Percentiles rank a stretch among this genome's conserved stretches.
phyloP scores from a whole-genome alignment of 768 basidiomycete species.

The Mycena amicta region DNA sequence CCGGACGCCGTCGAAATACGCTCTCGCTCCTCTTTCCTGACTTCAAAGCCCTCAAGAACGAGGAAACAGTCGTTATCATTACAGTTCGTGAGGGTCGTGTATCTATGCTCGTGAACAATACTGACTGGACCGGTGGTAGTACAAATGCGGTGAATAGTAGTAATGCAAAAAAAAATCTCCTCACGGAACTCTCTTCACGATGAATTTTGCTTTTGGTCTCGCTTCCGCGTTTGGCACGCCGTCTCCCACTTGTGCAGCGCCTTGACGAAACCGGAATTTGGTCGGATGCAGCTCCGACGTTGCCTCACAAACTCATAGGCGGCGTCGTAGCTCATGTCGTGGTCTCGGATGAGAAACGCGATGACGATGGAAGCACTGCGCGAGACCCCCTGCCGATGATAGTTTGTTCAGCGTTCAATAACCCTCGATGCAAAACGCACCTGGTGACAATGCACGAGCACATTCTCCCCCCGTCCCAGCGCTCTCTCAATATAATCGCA shows the following conservation, averaged over 20 bases:
- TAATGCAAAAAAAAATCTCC: too few relatives aligned
- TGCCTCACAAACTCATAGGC: conserved; percentile 61
- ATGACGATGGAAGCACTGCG: conserved; percentile 76
- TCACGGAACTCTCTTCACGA: too few relatives aligned
- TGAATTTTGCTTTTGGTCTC: too few relatives aligned
- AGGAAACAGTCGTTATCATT: too few relatives aligned
- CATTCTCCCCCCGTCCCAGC: conserved; percentile 56
- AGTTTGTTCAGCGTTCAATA: conserved; percentile 8
- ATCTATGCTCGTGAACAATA: too few relatives aligned
- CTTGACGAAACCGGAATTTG: conserved; percentile 70
- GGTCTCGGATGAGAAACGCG: conserved; percentile 75
- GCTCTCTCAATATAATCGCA: conserved; percentile 65
- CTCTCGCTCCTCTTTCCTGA: too few relatives aligned
- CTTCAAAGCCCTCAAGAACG: too few relatives aligned
- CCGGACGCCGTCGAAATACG: too few relatives aligned
- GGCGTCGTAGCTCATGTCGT: conserved; percentile 69
- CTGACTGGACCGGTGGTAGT: too few relatives aligned
- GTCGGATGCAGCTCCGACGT: conserved; percentile 70
- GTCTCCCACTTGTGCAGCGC: conserved; percentile 62
- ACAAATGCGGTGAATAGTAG: too few relatives aligned
- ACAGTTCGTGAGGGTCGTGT: too few relatives aligned
- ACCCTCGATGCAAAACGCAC: conserved; percentile 39
- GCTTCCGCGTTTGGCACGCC: not conserved
- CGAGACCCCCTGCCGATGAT: conserved; percentile 61
- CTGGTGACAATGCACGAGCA: conserved; percentile 84